Evolutionary conservation across 345 rosid genomes (phyloP).

Genomic region (Eutrema japonicum): DNA sequence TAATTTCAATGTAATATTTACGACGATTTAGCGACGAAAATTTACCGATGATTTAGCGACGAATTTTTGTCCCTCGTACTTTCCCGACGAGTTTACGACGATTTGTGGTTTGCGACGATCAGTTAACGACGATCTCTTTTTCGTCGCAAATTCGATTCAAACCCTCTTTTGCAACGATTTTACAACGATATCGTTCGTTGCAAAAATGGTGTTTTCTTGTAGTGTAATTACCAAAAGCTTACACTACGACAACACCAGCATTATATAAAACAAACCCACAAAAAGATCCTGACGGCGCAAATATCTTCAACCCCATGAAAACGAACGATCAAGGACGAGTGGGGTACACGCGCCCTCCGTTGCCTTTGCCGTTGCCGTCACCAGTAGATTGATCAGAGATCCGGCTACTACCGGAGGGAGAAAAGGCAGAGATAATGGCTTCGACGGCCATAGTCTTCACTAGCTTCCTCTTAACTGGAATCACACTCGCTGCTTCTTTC

Average conservation of each 20-base stretch:
- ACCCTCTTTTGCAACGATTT: too few relatives aligned
- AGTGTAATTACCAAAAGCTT: not conserved
- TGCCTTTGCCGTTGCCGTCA: constrained; percentile 1
- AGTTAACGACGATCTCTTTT: too few relatives aligned
- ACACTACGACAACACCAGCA: constrained; percentile 6
- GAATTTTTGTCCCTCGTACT: too few relatives aligned
- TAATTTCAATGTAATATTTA: too few relatives aligned
- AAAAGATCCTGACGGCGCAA: constrained; percentile 9
- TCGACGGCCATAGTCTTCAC: constrained; percentile 38
- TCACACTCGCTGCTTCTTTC: constrained; percentile 40
- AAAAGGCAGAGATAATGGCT: constrained; percentile 33
- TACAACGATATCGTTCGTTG: too few relatives aligned
- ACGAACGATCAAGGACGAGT: constrained; percentile 11
- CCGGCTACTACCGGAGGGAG: constrained; percentile 25
- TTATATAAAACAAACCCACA: not conserved
- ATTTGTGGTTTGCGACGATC: too few relatives aligned
- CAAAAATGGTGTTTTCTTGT: too few relatives aligned
- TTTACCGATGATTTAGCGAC: too few relatives aligned
- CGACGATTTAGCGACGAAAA: too few relatives aligned
- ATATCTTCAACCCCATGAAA: not conserved
- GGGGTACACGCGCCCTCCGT: constrained; percentile 25
- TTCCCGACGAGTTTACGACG: too few relatives aligned
- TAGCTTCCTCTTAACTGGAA: constrained; percentile 38
- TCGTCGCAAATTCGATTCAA: too few relatives aligned
- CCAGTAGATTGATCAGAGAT: constrained; percentile 21